These are phyloP conservation scores for Spathaspora gorwiae DNA, from an alignment of 805 yeast genomes.

Conservation along the genomic window DNA sequence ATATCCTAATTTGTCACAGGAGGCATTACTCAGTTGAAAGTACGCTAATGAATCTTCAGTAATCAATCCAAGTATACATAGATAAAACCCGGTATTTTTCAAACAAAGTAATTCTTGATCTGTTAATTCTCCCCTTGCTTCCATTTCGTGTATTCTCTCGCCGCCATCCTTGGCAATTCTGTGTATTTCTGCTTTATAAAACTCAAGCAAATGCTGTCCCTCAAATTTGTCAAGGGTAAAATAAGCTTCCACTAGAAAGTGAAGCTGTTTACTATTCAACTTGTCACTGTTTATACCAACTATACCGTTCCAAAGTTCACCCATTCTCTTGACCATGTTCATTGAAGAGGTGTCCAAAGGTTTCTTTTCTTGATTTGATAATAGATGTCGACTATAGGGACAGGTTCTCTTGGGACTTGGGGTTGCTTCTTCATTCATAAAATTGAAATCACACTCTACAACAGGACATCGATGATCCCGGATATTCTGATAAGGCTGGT, in stretches of 20 bases:
- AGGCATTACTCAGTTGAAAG: too few relatives aligned
- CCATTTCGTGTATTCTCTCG: neutral
- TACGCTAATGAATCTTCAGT: neutral
- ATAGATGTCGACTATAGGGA: neutral
- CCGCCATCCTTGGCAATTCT: conserved; percentile 13
- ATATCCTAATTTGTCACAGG: too few relatives aligned
- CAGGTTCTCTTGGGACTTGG: neutral
- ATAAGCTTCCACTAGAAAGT: conserved; percentile 27
- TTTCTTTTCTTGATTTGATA: neutral
- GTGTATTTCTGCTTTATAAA: conserved; percentile 22
- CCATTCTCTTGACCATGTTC: neutral
- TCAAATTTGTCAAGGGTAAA: conserved; percentile 18
- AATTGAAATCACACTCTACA: conserved; percentile 35
- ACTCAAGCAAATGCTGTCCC: conserved; percentile 18
- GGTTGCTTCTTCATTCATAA: conserved; percentile 17
- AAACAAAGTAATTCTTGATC: conserved; percentile 16
- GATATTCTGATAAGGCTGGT: neutral
- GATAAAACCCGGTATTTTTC: conserved; percentile 21
- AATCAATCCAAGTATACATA: conserved; percentile 28
- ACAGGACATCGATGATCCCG: conserved; percentile 30
- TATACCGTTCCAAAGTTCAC: neutral
- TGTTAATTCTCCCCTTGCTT: neutral
- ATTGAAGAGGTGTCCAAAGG: too few relatives aligned
- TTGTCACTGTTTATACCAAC: conserved; percentile 4
- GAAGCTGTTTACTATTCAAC: conserved; percentile 18